These are phyloP conservation scores for Fraxinus floribunda DNA, from an alignment of 305 asterid genomes.

Conservation along the genomic window DNA sequence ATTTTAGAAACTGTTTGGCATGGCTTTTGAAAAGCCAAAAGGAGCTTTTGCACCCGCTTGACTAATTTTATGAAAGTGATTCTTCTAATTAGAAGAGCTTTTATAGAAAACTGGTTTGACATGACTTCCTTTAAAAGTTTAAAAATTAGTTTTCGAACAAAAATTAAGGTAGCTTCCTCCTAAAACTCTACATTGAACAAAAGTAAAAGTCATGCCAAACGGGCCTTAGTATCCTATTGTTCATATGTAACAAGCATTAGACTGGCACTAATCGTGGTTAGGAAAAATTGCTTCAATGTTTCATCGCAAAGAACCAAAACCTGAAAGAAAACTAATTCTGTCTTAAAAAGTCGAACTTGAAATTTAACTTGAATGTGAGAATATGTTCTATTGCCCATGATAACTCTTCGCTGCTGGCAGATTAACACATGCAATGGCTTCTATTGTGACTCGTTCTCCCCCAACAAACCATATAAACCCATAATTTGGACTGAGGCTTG, in stretches of 20 bases:
- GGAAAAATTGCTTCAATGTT: not conserved
- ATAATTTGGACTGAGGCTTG: slow-evolving; percentile 98
- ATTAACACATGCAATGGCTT: slow-evolving; percentile 96
- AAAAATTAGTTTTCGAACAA: not conserved
- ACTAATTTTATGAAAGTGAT: not conserved
- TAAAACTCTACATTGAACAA: not conserved
- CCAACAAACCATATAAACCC: slow-evolving; percentile 87
- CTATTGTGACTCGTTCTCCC: slow-evolving; percentile 85
- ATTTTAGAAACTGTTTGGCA: not conserved
- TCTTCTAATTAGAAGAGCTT: not conserved
- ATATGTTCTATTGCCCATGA: not conserved
- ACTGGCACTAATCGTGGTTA: not conserved
- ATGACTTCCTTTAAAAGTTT: not conserved
- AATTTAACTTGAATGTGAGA: not conserved
- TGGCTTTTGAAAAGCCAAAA: not conserved
- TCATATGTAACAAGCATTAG: not conserved
- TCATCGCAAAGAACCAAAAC: not conserved
- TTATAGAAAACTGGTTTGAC: not conserved
- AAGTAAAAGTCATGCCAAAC: not conserved
- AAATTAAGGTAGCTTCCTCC: not conserved
- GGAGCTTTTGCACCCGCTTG: not conserved
- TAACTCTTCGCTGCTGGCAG: slow-evolving; percentile 41
- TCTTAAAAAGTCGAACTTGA: not conserved
- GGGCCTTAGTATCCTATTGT: not conserved
- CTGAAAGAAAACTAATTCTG: not conserved